phyloP scores from a whole-genome alignment of 2,329 filamentous ascomycete species.

The Monilinia polystroma region DNA sequence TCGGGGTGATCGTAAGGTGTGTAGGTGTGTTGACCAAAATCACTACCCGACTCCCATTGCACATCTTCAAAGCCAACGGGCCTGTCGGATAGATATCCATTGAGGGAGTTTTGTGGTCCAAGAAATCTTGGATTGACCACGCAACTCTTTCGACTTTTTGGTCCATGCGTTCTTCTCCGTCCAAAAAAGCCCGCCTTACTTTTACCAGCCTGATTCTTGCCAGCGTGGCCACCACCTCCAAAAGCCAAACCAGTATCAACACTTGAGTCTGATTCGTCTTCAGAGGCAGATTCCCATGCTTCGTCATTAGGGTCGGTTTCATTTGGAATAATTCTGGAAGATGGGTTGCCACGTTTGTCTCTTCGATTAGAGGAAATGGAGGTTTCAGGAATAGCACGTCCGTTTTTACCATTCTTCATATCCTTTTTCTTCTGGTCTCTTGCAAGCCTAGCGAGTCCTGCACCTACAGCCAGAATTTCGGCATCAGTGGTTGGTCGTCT shows the following conservation, averaged over 20 bases:
- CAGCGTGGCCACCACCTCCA: conserved; percentile 45
- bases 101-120: conserved; percentile 61
- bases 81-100: conserved; percentile 51
- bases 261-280: conserved; percentile 52
- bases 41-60: conserved; percentile 35
- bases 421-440: conserved; percentile 42
- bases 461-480: conserved; percentile 49
- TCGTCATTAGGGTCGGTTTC: conserved; percentile 45
- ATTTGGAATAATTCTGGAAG: conserved; percentile 37
- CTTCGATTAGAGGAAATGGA: conserved; percentile 26
- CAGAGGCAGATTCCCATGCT: conserved; percentile 59
- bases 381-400: conserved; percentile 19
- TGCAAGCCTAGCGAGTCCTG: conserved; percentile 48
- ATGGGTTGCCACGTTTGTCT: conserved; percentile 32
- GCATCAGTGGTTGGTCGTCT: conserved; percentile 43
- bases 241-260: conserved; percentile 60
- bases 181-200: conserved; percentile 31
- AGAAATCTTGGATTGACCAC: conserved; percentile 59
- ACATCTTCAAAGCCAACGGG: conserved; percentile 56
- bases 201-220: conserved; percentile 30
- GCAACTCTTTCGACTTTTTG: conserved; percentile 46
- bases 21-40: conserved; percentile 35
- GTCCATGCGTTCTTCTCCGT: conserved; percentile 38
- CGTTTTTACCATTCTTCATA: conserved; percentile 39
- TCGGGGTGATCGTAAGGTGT: conserved; percentile 7